Evolutionary conservation across 352 stramenopile genomes (phyloP).

Genomic region (Pythium utonaiense): DNA sequence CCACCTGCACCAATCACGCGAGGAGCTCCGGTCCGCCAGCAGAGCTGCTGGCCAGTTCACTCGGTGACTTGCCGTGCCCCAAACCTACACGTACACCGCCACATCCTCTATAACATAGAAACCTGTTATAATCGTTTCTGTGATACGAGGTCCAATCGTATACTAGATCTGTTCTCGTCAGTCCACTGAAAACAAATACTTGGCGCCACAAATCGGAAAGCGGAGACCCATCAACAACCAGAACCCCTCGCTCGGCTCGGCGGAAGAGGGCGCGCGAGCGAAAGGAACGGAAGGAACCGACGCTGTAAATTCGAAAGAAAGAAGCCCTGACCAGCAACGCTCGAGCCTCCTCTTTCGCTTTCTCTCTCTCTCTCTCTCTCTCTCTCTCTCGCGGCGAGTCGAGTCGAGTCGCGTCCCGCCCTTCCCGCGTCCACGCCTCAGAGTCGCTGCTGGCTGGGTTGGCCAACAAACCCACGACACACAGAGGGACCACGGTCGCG

Average conservation of each 20-base stretch:
- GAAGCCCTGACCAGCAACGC: constrained; percentile 1
- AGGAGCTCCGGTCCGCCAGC: not conserved
- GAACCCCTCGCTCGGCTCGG: too few relatives aligned
- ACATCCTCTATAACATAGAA: constrained; percentile 1
- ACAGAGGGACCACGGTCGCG: constrained; percentile 3
- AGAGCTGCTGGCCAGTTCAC: constrained; percentile 25
- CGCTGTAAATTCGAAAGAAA: constrained; percentile 11
- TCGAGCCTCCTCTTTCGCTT: too few relatives aligned
- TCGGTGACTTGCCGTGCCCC: constrained; percentile 1
- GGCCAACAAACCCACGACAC: constrained; percentile 1
- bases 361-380: too few relatives aligned
- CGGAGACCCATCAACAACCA: not conserved
- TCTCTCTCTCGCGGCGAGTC: too few relatives aligned
- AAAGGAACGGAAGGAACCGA: constrained; percentile 25
- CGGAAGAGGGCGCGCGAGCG: constrained; percentile 24
- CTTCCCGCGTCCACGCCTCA: too few relatives aligned
- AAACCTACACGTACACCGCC: constrained; percentile 4
- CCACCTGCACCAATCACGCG: not conserved
- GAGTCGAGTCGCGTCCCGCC: too few relatives aligned
- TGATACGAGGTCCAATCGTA: constrained; percentile 10
- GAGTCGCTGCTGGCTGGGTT: too few relatives aligned
- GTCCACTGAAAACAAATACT: constrained; percentile 20
- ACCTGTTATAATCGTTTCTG: constrained; percentile 11
- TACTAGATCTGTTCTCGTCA: constrained; percentile 10
- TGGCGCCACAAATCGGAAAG: constrained; percentile 19